Percentiles rank a stretch among this genome's conserved stretches.
phyloP scores from a whole-genome alignment of 768 basidiomycete genomes.

The Hemileccinum impolitum region DNA sequence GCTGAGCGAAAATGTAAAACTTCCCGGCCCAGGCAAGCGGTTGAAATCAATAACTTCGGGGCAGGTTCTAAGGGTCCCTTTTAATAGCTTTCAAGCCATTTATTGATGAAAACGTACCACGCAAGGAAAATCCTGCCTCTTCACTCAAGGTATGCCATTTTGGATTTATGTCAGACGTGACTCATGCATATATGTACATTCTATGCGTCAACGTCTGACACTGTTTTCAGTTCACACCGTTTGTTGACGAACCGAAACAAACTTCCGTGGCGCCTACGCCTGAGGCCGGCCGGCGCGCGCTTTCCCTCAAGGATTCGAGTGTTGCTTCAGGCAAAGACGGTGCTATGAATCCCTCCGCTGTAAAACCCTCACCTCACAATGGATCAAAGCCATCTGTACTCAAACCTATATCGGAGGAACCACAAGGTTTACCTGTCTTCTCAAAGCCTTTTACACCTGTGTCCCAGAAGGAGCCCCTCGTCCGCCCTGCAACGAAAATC shows the following conservation, averaged over 20 bases:
- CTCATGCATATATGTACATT: slow-evolving; percentile 5
- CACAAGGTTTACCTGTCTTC: slow-evolving; percentile 42
- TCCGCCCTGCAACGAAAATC: slow-evolving; percentile 20
- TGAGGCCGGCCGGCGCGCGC: slow-evolving; percentile 36
- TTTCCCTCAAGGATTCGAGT: slow-evolving; percentile 49
- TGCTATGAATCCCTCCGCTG: slow-evolving; percentile 12
- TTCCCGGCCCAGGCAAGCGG: slow-evolving; percentile 37
- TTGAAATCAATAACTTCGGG: slow-evolving; percentile 16
- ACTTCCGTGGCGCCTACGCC: slow-evolving; percentile 33
- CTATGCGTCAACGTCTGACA: not conserved
- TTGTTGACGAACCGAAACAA: slow-evolving; percentile 52
- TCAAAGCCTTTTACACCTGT: slow-evolving; percentile 66
- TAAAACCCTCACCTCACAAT: slow-evolving; percentile 28
- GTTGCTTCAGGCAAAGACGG: slow-evolving; percentile 12
- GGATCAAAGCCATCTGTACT: slow-evolving; percentile 26
- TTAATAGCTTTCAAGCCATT: slow-evolving; percentile 56
- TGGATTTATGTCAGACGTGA: slow-evolving; percentile 1
- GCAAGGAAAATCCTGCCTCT: slow-evolving; percentile 42
- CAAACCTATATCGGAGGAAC: slow-evolving; percentile 37
- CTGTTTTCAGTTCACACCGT: slow-evolving; percentile 60
- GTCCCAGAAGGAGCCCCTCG: slow-evolving; percentile 35
- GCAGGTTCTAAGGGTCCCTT: slow-evolving; percentile 5
- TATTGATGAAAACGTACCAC: slow-evolving; percentile 54
- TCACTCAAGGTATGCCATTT: slow-evolving; percentile 13
- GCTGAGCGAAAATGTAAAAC: slow-evolving; percentile 22